Evolutionary conservation across 176 grass and related monocot genomes (phyloP).

Genomic region (Poa annua): DNA sequence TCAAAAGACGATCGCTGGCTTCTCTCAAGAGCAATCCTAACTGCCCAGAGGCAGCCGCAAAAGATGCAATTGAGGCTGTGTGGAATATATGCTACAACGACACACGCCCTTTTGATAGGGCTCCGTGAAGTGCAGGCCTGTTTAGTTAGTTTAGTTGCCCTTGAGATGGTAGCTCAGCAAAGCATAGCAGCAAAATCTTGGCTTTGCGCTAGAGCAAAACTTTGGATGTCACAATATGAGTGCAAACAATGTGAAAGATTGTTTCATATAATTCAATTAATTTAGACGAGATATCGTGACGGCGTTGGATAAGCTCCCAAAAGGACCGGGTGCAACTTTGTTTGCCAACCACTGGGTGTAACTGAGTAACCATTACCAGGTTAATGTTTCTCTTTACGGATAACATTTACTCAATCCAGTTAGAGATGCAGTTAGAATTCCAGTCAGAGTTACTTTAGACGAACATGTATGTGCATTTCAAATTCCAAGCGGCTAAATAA

Average conservation of each 20-base stretch:
- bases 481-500: too few relatives aligned
- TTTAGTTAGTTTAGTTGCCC: slow-evolving; percentile 24
- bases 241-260: not conserved
- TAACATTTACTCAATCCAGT: too few relatives aligned
- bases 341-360: too few relatives aligned
- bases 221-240: not conserved
- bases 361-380: too few relatives aligned
- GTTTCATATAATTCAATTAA: slow-evolving; percentile 21
- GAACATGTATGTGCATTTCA: too few relatives aligned
- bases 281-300: not conserved
- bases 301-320: not conserved
- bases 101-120: slow-evolving; percentile 81
- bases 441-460: too few relatives aligned
- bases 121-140: slow-evolving; percentile 53
- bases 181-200: not conserved
- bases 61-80: slow-evolving; percentile 88
- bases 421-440: too few relatives aligned
- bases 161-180: slow-evolving; percentile 37
- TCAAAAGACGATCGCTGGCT: slow-evolving; percentile 69
- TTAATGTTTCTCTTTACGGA: too few relatives aligned
- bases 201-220: slow-evolving; percentile 18
- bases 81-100: slow-evolving; percentile 95
- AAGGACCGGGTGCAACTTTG: too few relatives aligned
- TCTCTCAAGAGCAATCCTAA: slow-evolving; percentile 72
- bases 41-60: slow-evolving; percentile 66